A percentile compares a stretch with the other conserved stretches of the same genome.
Conservation (phyloP, 495 filamentous ascomycete genomes). For the Neurospora sp. region DNA sequence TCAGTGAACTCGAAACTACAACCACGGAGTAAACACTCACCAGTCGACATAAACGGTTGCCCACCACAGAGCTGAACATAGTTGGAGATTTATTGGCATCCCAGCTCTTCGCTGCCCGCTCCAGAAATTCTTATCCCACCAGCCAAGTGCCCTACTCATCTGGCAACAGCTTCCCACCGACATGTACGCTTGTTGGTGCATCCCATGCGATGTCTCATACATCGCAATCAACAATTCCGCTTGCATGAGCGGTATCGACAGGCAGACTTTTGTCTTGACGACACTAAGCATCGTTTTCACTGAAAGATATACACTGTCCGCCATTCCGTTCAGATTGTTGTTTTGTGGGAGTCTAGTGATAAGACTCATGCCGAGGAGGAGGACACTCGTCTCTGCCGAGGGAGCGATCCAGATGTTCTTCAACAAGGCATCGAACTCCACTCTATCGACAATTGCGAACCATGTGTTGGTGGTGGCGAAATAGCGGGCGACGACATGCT, state of each 20-base stretch:
- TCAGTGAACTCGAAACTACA: background rate
- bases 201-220: conserved; percentile 68
- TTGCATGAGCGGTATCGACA: conserved; percentile 35
- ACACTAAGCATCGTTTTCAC: conserved; percentile 19
- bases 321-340: conserved; percentile 9
- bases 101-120: conserved; percentile 1
- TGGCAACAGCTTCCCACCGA: conserved; percentile 18
- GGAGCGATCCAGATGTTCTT: conserved; percentile 15
- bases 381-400: conserved; percentile 15
- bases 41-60: conserved; percentile 22
- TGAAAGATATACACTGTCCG: conserved; percentile 14
- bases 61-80: conserved; percentile 24
- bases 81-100: conserved; percentile 13
- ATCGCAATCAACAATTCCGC: conserved; percentile 77
- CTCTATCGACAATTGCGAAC: conserved; percentile 20
- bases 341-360: conserved; percentile 8
- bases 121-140: conserved; percentile 18
- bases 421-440: conserved; percentile 9
- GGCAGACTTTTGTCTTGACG: conserved; percentile 13
- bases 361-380: conserved; percentile 21
- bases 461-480: conserved; percentile 20
- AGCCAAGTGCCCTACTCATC: conserved; percentile 19
- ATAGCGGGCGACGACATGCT: conserved; percentile 34
- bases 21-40: conserved; percentile 3
- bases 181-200: conserved; percentile 54